Conservation (phyloP, 352 stramenopile species). For the Thraustotheca clavata region DNA sequence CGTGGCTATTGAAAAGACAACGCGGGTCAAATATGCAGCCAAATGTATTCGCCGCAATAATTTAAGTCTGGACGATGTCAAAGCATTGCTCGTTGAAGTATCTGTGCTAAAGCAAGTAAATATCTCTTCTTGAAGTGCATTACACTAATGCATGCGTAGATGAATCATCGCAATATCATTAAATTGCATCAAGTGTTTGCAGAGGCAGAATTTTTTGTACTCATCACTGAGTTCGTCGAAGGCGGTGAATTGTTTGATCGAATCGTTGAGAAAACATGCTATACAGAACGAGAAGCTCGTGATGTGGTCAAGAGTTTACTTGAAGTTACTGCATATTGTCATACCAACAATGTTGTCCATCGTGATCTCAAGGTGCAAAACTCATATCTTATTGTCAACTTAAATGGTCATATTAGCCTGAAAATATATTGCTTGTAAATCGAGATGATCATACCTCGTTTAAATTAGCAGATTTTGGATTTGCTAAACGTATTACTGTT, state of each 20-base stretch:
- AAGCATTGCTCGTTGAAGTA: conserved; percentile 75
- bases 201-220: conserved; percentile 82
- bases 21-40: conserved; percentile 80
- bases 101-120: conserved; percentile 58
- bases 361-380: conserved; percentile 68
- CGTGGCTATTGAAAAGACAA: conserved; percentile 69
- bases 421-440: conserved; percentile 38
- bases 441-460: conserved; percentile 24
- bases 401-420: conserved; percentile 25
- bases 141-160: conserved; percentile 31
- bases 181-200: conserved; percentile 86
- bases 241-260: conserved; percentile 86
- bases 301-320: conserved; percentile 78
- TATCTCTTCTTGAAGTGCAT: not conserved
- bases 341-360: conserved; percentile 78
- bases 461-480: conserved; percentile 40
- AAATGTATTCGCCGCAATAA: conserved; percentile 82
- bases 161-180: conserved; percentile 89
- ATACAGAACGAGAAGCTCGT: conserved; percentile 81
- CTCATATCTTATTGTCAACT: not conserved
- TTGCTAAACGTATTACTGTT: conserved; percentile 29
- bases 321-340: conserved; percentile 77
- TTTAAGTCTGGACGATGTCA: conserved; percentile 73
- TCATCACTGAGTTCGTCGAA: conserved; percentile 82
- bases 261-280: conserved; percentile 84